Conservation (phyloP, 2,329 filamentous ascomycete species). For the Fusarium musae region DNA sequence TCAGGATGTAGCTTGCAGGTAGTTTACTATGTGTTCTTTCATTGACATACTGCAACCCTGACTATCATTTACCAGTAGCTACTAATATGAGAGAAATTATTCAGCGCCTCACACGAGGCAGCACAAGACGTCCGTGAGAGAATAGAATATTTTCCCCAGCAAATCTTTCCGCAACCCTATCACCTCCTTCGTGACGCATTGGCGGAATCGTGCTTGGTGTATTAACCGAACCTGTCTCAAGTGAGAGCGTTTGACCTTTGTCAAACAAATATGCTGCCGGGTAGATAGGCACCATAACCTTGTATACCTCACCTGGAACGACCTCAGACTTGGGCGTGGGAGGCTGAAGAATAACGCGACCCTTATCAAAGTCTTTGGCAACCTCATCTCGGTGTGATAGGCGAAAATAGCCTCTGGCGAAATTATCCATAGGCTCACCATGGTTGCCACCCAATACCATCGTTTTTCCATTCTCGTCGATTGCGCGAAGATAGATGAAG, state of each 20-base stretch:
- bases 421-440: background rate
- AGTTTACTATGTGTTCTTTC: too few relatives aligned
- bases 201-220: background rate
- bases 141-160: background rate
- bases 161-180: background rate
- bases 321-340: background rate
- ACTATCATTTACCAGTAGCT: too few relatives aligned
- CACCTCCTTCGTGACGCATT: background rate
- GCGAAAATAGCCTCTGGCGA: background rate
- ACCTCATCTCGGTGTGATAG: background rate
- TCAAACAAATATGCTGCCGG: background rate
- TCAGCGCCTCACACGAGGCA: background rate
- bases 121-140: background rate
- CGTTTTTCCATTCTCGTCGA: fast-evolving
- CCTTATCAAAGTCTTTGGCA: background rate
- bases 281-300: background rate
- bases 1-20: too few relatives aligned
- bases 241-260: background rate
- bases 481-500: background rate
- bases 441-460: fast-evolving
- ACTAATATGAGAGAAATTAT: too few relatives aligned
- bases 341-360: background rate
- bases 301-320: background rate
- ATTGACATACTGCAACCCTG: too few relatives aligned
- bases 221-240: background rate